Base-by-base conservation (phyloP, 768 basidiomycete species). In the Scleroderma citrinum region DNA sequence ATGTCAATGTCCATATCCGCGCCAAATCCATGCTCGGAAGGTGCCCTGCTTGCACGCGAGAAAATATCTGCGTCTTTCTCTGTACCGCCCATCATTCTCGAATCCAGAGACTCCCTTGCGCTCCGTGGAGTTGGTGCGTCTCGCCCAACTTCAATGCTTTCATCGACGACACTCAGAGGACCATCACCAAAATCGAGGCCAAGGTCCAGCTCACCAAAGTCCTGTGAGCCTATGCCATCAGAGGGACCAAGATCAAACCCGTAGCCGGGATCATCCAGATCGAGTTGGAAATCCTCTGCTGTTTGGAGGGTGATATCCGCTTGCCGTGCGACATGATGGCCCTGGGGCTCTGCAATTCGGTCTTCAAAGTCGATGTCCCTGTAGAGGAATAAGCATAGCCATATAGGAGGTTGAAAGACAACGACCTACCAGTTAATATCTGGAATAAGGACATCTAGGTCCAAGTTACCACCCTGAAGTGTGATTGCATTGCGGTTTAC, bases 401-500 rank as follows among this genome's bases (percentile, higher is more conserved):
- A 3, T 38, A 41, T 26, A 35, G n/a, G 7, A 2, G 23, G 3
- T 20, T 8, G 14, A 53, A 23, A 44, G 40, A 21, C 14, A 44
- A 41, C 21, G 42, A 49, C 75, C 32, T 52, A 88, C 90, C 89
- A 92, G 59, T 90, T 83, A 38, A 87, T 75, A 57, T 92, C 87
- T 3, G 87, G 87, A 17, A 90, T 71, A 8, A 89, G 71, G 19
- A 91, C 73, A 55, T 93, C 89, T 30, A 93, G 73, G 59, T 92
- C 91, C 32, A 92, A 72, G 45, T 81, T 82, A 44, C 79, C 82
- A 1, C 79, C 78, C 60, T 88, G 83, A 30, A 94, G 76, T 1
- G 92, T 95, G 67, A 97, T 95, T 24, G 92, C 81, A 52, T 88
- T 90, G 61, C 85, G 83, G 64, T 84, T 85, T 32, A 91, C 92